Conservation (phyloP, 352 stramenopile genomes). For the Phytophthora idaei region DNA sequence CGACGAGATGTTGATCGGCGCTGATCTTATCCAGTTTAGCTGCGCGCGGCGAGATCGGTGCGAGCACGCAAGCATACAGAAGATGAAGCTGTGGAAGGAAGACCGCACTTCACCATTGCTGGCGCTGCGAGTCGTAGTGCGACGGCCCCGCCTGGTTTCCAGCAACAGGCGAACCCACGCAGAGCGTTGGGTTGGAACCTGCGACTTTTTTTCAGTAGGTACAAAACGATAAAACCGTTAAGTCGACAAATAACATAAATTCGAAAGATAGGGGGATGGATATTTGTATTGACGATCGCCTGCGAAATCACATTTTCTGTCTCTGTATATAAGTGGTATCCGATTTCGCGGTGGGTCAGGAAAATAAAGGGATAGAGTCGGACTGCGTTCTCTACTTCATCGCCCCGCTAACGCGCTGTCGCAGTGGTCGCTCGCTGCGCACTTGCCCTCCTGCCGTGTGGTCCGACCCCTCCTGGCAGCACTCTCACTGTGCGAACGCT, state of each 20-base stretch:
- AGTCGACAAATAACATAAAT: neutral
- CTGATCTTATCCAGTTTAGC: neutral
- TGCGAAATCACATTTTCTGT: slow-evolving; percentile 9
- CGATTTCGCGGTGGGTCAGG: neutral
- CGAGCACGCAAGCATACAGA: slow-evolving; percentile 1
- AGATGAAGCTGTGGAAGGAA: slow-evolving; percentile 17
- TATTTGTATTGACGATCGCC: neutral
- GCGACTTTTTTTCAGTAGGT: slow-evolving; percentile 17
- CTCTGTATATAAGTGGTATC: slow-evolving; percentile 4
- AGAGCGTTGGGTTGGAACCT: slow-evolving; percentile 9
- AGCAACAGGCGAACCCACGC: slow-evolving; percentile 16
- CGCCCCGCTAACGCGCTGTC: slow-evolving; percentile 15
- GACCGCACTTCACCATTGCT: slow-evolving; percentile 1
- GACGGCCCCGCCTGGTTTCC: slow-evolving; percentile 17
- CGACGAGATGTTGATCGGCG: neutral
- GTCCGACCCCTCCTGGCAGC: slow-evolving; percentile 16
- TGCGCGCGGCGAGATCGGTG: neutral
- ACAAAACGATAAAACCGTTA: slow-evolving; percentile 12
- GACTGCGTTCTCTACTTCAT: slow-evolving; percentile 16
- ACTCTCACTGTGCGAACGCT: slow-evolving; percentile 15
- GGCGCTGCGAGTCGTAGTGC: neutral
- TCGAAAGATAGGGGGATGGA: neutral
- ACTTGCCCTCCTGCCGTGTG: slow-evolving; percentile 17
- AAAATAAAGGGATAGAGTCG: slow-evolving; percentile 19
- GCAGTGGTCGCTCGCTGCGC: slow-evolving; percentile 6